These are phyloP conservation scores for Byssoonygena ceratinophila DNA, from an alignment of 2,329 filamentous ascomycete species.

Conservation along the genomic window DNA sequence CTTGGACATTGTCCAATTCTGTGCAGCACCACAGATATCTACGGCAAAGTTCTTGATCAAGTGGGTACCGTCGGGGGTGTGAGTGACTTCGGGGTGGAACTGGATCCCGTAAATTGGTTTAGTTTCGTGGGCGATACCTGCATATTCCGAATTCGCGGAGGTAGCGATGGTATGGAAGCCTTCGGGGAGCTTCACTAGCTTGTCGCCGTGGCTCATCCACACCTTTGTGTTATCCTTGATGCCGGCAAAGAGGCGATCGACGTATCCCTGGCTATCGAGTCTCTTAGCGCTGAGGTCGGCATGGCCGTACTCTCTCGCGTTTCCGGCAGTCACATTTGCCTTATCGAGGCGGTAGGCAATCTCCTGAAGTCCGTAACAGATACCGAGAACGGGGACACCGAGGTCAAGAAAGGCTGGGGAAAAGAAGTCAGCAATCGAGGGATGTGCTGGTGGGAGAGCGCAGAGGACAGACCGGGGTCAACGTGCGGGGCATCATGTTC, in stretches of 20 bases:
- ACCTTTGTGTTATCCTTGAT: constrained; percentile 60
- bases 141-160: constrained; percentile 65
- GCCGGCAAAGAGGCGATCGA: constrained; percentile 68
- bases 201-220: constrained; percentile 86
- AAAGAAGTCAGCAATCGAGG: neutral
- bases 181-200: constrained; percentile 62
- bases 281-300: constrained; percentile 53
- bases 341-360: constrained; percentile 56
- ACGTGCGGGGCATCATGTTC: constrained; percentile 66
- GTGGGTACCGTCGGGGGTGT: constrained; percentile 55
- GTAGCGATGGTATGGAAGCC: constrained; percentile 64
- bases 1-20: constrained; percentile 75
- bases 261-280: constrained; percentile 39
- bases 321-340: constrained; percentile 57
- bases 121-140: constrained; percentile 53
- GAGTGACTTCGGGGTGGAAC: constrained; percentile 78
- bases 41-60: constrained; percentile 76
- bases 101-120: constrained; percentile 69
- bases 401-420: constrained; percentile 54
- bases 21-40: constrained; percentile 63
- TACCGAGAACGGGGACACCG: constrained; percentile 50
- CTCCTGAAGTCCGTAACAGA: constrained; percentile 58
- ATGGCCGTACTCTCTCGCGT: constrained; percentile 61
- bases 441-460: neutral
- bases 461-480: constrained; percentile 49